Percentiles rank a stretch among this genome's conserved stretches.
These are phyloP conservation scores for Fusarium newnesense DNA, from an alignment of 2,329 filamentous ascomycete genomes.

Conservation along the genomic window DNA sequence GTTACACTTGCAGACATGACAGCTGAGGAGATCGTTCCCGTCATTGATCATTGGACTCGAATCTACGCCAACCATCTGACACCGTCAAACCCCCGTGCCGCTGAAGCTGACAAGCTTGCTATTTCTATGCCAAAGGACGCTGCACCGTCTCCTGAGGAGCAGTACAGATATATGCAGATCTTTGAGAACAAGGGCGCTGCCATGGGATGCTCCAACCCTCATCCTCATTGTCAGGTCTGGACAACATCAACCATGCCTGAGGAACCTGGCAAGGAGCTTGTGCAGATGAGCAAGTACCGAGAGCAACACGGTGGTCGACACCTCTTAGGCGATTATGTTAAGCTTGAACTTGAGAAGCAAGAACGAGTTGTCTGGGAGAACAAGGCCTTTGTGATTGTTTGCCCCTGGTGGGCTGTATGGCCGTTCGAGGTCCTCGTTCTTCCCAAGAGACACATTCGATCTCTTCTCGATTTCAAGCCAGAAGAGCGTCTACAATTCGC, in stretches of 20 bases:
- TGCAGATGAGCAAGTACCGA: conserved; percentile 82
- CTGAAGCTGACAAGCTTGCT: conserved; percentile 52
- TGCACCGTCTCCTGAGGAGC: conserved; percentile 67
- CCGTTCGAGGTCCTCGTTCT: conserved; percentile 95
- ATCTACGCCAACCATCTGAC: conserved; percentile 88
- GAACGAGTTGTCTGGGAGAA: conserved; percentile 94
- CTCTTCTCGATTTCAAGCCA: conserved; percentile 81
- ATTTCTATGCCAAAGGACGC: conserved; percentile 52
- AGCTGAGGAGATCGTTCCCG: conserved; percentile 78
- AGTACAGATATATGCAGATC: conserved; percentile 98
- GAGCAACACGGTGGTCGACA: conserved; percentile 77
- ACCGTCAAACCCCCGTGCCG: conserved; percentile 71
- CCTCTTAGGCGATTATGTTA: conserved; percentile 86
- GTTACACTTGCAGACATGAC: conserved; percentile 92
- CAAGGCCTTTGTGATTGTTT: conserved; percentile 83
- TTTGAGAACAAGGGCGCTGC: conserved; percentile 98
- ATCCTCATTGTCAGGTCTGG: conserved; percentile 97
- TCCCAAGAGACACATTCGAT: conserved; percentile 83
- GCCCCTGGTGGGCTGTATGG: conserved; percentile 98
- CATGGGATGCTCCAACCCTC: conserved; percentile 99
- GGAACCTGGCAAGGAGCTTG: conserved; percentile 83
- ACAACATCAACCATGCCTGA: conserved; percentile 91
- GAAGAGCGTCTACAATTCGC: conserved; percentile 80
- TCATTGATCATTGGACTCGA: conserved; percentile 90
- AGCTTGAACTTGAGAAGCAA: conserved; percentile 81